These are phyloP conservation scores for Grosmannia huntii DNA, from an alignment of 2,329 filamentous ascomycete species.

Conservation along the genomic window DNA sequence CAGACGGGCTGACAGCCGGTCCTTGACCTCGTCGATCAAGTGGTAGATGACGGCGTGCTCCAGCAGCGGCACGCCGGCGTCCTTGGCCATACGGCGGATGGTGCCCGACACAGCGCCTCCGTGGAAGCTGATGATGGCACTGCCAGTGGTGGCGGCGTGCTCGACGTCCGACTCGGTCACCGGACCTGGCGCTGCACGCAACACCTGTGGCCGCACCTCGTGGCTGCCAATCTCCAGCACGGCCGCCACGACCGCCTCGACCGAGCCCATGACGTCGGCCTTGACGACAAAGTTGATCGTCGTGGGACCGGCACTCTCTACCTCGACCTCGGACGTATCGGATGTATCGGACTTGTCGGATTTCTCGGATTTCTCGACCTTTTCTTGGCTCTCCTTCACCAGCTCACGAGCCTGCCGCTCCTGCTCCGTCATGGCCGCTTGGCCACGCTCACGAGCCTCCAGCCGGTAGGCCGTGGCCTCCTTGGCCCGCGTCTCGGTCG, in stretches of 20 bases:
- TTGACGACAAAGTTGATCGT: constrained; percentile 76
- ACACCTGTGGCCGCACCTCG: constrained; percentile 64
- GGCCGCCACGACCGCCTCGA: constrained; percentile 74
- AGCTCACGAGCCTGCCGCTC: constrained; percentile 41
- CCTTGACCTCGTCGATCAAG: constrained; percentile 59
- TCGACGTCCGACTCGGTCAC: constrained; percentile 81
- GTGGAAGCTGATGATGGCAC: constrained; percentile 80
- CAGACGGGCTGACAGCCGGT: constrained; percentile 55
- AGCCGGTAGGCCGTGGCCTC: constrained; percentile 64
- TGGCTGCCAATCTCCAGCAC: constrained; percentile 71
- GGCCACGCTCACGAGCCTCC: constrained; percentile 57
- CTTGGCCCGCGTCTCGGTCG: constrained; percentile 65
- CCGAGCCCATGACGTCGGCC: constrained; percentile 85
- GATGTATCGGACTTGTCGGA: background rate
- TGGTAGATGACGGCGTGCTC: constrained; percentile 82
- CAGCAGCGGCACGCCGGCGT: constrained; percentile 61
- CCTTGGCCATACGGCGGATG: constrained; percentile 57
- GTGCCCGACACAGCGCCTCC: constrained; percentile 46
- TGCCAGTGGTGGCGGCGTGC: constrained; percentile 65
- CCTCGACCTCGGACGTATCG: background rate
- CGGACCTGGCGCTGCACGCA: constrained; percentile 65
- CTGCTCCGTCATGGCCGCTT: constrained; percentile 67
- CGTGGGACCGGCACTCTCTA: constrained; percentile 25
- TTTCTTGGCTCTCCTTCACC: constrained; percentile 35
- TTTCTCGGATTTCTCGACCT: constrained; percentile 13